Evolutionary conservation across 495 filamentous ascomycete genomes (phyloP).

Genomic region (Letharia lupina): DNA sequence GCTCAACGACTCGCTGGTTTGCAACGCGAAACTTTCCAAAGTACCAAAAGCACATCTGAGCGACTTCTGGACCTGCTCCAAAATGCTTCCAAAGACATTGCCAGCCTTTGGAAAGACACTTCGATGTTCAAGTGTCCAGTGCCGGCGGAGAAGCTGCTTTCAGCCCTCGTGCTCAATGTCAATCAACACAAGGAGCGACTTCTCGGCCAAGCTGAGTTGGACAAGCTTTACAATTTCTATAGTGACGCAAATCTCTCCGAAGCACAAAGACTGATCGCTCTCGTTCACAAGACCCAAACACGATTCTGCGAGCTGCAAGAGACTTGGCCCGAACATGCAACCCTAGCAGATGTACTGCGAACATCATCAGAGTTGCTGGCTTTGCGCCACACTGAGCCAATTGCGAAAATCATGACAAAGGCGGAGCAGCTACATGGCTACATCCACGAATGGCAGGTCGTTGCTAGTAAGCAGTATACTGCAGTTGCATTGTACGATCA

Average conservation of each 20-base stretch:
- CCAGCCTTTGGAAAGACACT: conserved; percentile 10
- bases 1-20: conserved; percentile 44
- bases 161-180: conserved; percentile 57
- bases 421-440: conserved; percentile 74
- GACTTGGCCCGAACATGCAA: conserved; percentile 64
- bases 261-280: conserved; percentile 55
- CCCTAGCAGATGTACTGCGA: conserved; percentile 63
- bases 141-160: conserved; percentile 47
- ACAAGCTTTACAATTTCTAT: conserved; percentile 76
- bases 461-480: conserved; percentile 72
- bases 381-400: conserved; percentile 71
- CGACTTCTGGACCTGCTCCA: conserved; percentile 16
- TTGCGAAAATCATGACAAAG: conserved; percentile 74
- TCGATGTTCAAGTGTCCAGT: conserved; percentile 29
- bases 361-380: conserved; percentile 65
- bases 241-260: conserved; percentile 66
- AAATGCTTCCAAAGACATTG: conserved; percentile 13
- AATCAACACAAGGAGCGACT: conserved; percentile 49
- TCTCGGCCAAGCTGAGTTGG: conserved; percentile 28
- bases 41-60: conserved; percentile 19
- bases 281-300: conserved; percentile 56
- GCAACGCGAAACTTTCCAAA: conserved; percentile 44
- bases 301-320: conserved; percentile 64
- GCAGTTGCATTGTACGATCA: conserved; percentile 59
- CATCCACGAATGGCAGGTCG: conserved; percentile 87